These are phyloP conservation scores for Alternaria longipes DNA, from an alignment of 2,329 filamentous ascomycete species.

Conservation along the genomic window DNA sequence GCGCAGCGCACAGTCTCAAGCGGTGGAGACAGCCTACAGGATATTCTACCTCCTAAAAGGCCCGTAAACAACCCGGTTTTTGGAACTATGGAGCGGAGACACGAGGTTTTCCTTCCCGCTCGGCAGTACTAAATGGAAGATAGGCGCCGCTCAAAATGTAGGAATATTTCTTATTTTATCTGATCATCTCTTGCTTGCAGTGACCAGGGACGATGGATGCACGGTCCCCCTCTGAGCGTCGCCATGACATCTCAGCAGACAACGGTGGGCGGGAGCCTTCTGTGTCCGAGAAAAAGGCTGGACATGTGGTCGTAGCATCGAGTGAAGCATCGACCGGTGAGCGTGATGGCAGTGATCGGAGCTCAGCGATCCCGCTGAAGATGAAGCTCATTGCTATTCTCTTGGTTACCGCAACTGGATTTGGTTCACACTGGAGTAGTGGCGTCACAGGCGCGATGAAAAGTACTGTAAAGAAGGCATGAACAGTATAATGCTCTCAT, in stretches of 20 bases:
- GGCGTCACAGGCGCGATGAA: constrained; percentile 70
- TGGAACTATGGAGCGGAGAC: not conserved
- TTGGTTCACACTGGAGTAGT: constrained; percentile 68
- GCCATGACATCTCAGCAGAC: not conserved
- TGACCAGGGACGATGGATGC: not conserved
- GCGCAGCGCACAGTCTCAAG: constrained; percentile 3
- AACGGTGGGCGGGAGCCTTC: not conserved
- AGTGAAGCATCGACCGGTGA: constrained; percentile 15
- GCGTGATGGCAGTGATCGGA: constrained; percentile 2
- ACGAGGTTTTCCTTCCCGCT: not conserved
- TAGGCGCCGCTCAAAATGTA: not conserved
- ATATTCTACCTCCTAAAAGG: not conserved
- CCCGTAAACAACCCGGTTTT: not conserved
- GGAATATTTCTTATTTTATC: constrained; percentile 5
- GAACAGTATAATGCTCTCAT: too few relatives aligned
- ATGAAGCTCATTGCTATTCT: constrained; percentile 57
- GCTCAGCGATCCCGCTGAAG: constrained; percentile 25
- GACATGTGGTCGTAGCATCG: constrained; percentile 10
- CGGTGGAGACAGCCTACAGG: not conserved
- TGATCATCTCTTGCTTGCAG: not conserved
- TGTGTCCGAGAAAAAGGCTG: not conserved
- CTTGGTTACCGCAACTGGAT: constrained; percentile 64
- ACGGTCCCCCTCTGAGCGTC: not conserved
- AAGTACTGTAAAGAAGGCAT: constrained; percentile 65
- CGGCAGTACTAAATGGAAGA: constrained; percentile 2